These are phyloP conservation scores for Psilocybe cubensis DNA, from an alignment of 768 basidiomycete genomes.

Conservation along the genomic window DNA sequence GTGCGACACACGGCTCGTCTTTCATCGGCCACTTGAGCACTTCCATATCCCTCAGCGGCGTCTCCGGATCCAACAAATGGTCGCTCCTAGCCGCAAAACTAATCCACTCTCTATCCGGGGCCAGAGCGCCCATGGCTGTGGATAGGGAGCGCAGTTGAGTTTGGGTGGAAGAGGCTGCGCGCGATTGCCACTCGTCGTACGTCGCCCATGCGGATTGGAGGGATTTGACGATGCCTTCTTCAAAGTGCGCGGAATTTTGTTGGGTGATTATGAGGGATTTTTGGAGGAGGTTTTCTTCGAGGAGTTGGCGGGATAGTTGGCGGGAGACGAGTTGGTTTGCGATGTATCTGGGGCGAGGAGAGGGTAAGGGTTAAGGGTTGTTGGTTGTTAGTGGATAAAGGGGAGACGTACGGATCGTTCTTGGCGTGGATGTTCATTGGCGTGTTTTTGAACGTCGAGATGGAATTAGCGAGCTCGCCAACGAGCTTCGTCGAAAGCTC, in stretches of 20 bases:
- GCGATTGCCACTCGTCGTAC: constrained; percentile 91
- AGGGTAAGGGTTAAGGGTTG: background rate
- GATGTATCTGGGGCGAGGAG: constrained; percentile 50
- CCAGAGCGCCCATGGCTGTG: constrained; percentile 73
- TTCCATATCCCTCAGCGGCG: constrained; percentile 82
- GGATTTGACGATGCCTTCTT: constrained; percentile 93
- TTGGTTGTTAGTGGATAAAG: background rate
- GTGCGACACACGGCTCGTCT: constrained; percentile 82
- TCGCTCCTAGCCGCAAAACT: constrained; percentile 91
- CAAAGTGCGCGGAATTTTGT: constrained; percentile 95
- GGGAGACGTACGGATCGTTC: constrained; percentile 75
- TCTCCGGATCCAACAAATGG: constrained; percentile 96
- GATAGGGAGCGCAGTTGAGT: constrained; percentile 77
- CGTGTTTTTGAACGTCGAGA: constrained; percentile 94
- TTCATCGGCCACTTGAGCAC: constrained; percentile 86
- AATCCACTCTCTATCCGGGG: constrained; percentile 94
- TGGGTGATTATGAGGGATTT: constrained; percentile 99
- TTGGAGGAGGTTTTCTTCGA: constrained; percentile 97
- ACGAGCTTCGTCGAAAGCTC: constrained; percentile 85
- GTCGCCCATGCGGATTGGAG: constrained; percentile 98
- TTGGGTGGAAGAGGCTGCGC: constrained; percentile 74
- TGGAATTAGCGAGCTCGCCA: constrained; percentile 82
- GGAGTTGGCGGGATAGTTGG: constrained; percentile 89
- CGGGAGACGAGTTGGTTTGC: constrained; percentile 72
- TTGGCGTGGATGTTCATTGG: constrained; percentile 83